A percentile compares a stretch with the other conserved stretches of the same genome.
phyloP scores from a whole-genome alignment of 2,329 filamentous ascomycete genomes.

The Penicillium sp. region DNA sequence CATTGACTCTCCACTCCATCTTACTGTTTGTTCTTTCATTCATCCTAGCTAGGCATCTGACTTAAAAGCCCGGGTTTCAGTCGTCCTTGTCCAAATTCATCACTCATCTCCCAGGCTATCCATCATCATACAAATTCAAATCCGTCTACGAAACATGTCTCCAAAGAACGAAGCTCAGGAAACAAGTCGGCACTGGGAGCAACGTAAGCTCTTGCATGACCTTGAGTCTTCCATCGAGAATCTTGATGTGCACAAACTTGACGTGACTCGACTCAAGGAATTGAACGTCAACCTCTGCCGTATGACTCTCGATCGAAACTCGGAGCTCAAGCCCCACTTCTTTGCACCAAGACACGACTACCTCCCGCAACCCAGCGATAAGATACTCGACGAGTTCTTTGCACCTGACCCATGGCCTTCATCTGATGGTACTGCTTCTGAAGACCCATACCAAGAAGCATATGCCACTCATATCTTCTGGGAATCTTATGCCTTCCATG shows the following conservation, averaged over 20 bases:
- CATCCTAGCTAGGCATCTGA: background rate
- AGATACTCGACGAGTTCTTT: background rate
- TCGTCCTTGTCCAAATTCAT: background rate
- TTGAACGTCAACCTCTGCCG: background rate
- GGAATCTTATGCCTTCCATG: background rate
- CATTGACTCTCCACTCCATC: background rate
- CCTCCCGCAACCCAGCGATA: background rate
- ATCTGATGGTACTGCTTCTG: too few relatives aligned
- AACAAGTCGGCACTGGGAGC: background rate
- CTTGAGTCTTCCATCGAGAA: background rate
- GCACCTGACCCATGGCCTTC: too few relatives aligned
- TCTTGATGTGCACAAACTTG: background rate
- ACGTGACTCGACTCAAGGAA: background rate
- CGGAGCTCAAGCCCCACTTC: background rate
- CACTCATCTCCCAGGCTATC: background rate
- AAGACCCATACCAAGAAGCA: too few relatives aligned
- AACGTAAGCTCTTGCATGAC: background rate
- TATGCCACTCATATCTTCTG: rapidly evolving
- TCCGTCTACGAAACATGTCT: background rate
- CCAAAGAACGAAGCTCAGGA: background rate
- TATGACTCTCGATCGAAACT: background rate
- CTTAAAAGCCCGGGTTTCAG: background rate
- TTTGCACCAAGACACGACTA: background rate
- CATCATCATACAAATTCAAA: background rate
- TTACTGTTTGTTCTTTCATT: too few relatives aligned